Evolutionary conservation across 345 rosid species (phyloP), one percentile per base, ranked within the genome.

Genomic region (Viola odorata): DNA sequence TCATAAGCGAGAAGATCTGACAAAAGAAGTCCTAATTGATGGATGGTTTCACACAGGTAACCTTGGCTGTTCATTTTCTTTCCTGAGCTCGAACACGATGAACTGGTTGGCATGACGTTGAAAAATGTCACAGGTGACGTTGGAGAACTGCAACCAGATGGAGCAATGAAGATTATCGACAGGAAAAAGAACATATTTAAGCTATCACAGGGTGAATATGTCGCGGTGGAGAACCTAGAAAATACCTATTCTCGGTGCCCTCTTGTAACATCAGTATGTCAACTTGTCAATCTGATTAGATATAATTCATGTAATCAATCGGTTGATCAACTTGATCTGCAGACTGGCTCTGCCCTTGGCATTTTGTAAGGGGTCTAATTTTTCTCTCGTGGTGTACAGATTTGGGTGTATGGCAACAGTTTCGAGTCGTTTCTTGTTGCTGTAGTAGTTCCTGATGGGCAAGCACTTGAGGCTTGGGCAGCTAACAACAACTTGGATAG

Each of bases 1-100:
- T 78, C 85, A 92, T 83, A 88, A 84, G 83, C 77, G 95, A 57
- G 84, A 82, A 57, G 97, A 94, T 69, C 74, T 94, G 42, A 94
- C 96, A 14, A 81, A 82, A 52, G 85, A 86, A 73, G 97, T 90
- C 61, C n/a, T 84, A 0, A 69, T 86, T 12, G 89, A 90, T 60
- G 97, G 99, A 8, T 94, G 99, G 99, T 86, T 94, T 75, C 97
- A 87, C 71, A 90, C 99, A 69, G 99, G 98, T 88, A 72, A 37
- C 4, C 41, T 16, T 15, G n/a, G 49, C 7, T 41, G 5, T 15
- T 3, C 41, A 17, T 14, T 41, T 41, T 4, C 6, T 16, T 10
- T 23, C 56, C 7, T 10, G 39, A 14, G 51, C 13, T 13, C 51
- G 1, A 36, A 37, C 41, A 17, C 5, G 11, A 23, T 49, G 15